Evolutionary conservation across 164 flowering plant genomes (phyloP).

Genomic region (Saururus chinensis): DNA sequence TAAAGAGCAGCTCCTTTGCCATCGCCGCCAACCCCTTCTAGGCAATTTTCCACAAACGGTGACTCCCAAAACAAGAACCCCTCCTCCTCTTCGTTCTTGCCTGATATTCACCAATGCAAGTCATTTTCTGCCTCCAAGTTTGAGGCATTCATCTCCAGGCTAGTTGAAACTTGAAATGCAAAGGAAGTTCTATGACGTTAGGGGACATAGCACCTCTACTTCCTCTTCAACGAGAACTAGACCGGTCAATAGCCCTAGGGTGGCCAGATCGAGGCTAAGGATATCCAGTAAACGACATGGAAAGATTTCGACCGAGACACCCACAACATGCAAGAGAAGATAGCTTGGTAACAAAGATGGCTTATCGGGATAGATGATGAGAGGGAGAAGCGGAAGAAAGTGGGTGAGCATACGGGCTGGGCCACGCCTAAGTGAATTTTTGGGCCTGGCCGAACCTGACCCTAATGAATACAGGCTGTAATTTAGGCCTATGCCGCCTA

Average conservation of each 20-base stretch:
- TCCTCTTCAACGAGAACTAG: constrained; percentile 42
- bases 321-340: too few species aligned
- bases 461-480: too few species aligned
- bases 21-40: constrained; percentile 1
- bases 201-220: constrained; percentile 44
- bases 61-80: constrained; percentile 3
- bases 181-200: constrained; percentile 77
- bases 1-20: background rate
- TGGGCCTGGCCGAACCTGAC: too few species aligned
- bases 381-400: too few species aligned
- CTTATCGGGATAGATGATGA: too few species aligned
- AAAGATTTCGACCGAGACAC: too few species aligned
- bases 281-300: too few species aligned
- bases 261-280: constrained; percentile 22
- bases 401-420: too few species aligned
- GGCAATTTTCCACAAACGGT: constrained; percentile 7
- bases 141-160: constrained; percentile 49
- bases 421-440: too few species aligned
- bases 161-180: constrained; percentile 68
- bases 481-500: too few species aligned
- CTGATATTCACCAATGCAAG: constrained; percentile 73
- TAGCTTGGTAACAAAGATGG: too few species aligned
- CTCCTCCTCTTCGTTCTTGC: constrained; percentile 19
- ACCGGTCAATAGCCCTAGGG: constrained; percentile 7
- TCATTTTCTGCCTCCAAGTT: constrained; percentile 55